Conservation (phyloP, 768 basidiomycete species). For the Cyathus striatus region DNA sequence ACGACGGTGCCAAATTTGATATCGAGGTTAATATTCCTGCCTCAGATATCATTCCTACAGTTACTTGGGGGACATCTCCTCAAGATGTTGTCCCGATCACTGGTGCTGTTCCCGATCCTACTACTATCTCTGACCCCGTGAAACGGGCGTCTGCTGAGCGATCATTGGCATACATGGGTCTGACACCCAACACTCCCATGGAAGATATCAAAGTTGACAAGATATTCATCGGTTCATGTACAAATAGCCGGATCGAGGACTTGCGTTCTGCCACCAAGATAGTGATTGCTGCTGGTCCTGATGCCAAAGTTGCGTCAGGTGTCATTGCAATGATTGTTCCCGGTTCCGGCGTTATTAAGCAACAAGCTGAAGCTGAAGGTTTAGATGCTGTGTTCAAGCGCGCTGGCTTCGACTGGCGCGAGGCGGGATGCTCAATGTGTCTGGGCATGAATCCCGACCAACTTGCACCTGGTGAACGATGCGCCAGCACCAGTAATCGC, state of each 20-base stretch:
- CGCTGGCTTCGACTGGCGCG: slow-evolving; percentile 93
- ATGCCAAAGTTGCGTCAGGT: slow-evolving; percentile 66
- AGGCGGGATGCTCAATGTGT: slow-evolving; percentile 96
- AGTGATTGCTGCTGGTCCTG: slow-evolving; percentile 66
- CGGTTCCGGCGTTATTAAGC: slow-evolving; percentile 85
- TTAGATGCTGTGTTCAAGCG: slow-evolving; percentile 82
- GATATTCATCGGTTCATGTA: slow-evolving; percentile 92
- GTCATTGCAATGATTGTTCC: slow-evolving; percentile 91
- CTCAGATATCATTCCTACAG: slow-evolving; percentile 82
- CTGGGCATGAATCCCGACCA: slow-evolving; percentile 96
- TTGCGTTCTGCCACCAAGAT: slow-evolving; percentile 82
- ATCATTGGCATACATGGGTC: slow-evolving; percentile 83
- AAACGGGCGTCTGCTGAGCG: slow-evolving; percentile 70
- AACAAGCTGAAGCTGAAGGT: slow-evolving; percentile 88
- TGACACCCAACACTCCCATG: slow-evolving; percentile 73
- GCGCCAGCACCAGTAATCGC: slow-evolving; percentile 89
- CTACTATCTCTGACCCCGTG: slow-evolving; percentile 54
- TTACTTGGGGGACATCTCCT: slow-evolving; percentile 92
- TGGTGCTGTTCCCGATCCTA: slow-evolving; percentile 75
- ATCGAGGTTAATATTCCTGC: slow-evolving; percentile 75
- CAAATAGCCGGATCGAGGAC: slow-evolving; percentile 92
- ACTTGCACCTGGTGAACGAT: slow-evolving; percentile 74
- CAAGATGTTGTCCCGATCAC: slow-evolving; percentile 85
- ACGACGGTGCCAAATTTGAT: slow-evolving; percentile 83
- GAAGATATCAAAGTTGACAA: slow-evolving; percentile 80